Conservation (phyloP, 331 rosid species). For the Telfairia occidentalis region DNA sequence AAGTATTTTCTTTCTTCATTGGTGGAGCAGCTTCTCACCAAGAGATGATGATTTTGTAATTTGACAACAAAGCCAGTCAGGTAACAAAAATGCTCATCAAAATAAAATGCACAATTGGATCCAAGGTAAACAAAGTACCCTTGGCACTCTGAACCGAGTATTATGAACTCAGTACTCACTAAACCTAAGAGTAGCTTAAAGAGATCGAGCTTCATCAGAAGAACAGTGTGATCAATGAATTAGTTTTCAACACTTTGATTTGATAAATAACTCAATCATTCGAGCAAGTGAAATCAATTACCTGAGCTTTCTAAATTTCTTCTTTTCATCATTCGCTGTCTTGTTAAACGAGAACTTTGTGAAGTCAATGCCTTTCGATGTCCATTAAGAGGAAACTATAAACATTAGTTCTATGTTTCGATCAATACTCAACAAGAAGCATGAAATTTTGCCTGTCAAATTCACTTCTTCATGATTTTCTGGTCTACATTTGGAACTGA, state of each 20-base stretch:
- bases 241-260: neutral
- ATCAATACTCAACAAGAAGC: slow-evolving; percentile 1
- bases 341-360: neutral
- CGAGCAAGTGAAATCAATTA: neutral
- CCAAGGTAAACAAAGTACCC: neutral
- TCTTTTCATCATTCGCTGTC: neutral
- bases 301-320: neutral
- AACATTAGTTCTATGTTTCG: neutral
- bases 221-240: neutral
- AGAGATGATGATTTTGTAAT: neutral
- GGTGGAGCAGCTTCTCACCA: neutral
- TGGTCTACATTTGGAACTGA: neutral
- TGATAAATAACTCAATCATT: neutral
- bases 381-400: neutral
- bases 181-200: neutral
- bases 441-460: neutral
- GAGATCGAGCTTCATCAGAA: neutral
- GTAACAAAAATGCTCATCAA: neutral
- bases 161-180: neutral
- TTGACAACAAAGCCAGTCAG: neutral
- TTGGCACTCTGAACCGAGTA: neutral
- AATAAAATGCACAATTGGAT: neutral
- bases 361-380: neutral
- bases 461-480: neutral
- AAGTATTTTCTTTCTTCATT: neutral